Percentiles rank a stretch among this genome's conserved stretches.
Evolutionary conservation across 306 rosid genomes (phyloP).

Genomic region (Hippophae rhamnoides): DNA sequence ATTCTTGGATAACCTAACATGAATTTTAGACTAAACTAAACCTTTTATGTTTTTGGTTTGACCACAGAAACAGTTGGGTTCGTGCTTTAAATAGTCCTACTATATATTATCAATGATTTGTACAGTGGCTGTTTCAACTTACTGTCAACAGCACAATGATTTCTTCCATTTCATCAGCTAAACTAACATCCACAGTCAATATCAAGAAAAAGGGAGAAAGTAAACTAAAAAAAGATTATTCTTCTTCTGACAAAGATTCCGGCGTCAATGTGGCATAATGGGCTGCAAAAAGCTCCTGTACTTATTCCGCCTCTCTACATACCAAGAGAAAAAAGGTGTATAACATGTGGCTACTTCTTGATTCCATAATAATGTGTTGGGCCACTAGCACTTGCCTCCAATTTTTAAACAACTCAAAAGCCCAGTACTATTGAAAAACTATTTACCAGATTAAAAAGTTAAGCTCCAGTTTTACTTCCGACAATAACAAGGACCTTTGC

Average conservation of each 20-base stretch:
- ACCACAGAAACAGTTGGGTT: neutral
- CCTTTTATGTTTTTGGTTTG: neutral
- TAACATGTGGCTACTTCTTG: constrained; percentile 16
- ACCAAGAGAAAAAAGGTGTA: constrained; percentile 19
- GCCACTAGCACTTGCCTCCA: constrained; percentile 17
- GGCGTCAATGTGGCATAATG: constrained; percentile 28
- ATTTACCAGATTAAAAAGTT: constrained; percentile 11
- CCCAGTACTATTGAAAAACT: constrained; percentile 13
- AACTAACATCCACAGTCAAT: constrained; percentile 14
- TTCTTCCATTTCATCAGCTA: constrained; percentile 13
- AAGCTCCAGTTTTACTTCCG: constrained; percentile 27
- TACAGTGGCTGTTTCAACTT: constrained; percentile 8
- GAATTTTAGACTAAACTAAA: neutral
- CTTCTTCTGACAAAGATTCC: constrained; percentile 24
- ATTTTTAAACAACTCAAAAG: constrained; percentile 19
- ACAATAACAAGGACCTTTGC: constrained; percentile 12
- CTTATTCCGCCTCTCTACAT: constrained; percentile 13
- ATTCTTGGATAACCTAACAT: constrained; percentile 4
- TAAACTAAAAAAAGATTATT: constrained; percentile 19
- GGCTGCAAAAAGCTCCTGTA: constrained; percentile 12
- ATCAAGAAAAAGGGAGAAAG: constrained; percentile 22
- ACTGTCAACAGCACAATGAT: constrained; percentile 8
- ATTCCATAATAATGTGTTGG: constrained; percentile 26
- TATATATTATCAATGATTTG: neutral
- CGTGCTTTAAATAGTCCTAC: neutral